Base-by-base conservation (phyloP, 441 rosid species). In the Dalechampia spathulata region DNA sequence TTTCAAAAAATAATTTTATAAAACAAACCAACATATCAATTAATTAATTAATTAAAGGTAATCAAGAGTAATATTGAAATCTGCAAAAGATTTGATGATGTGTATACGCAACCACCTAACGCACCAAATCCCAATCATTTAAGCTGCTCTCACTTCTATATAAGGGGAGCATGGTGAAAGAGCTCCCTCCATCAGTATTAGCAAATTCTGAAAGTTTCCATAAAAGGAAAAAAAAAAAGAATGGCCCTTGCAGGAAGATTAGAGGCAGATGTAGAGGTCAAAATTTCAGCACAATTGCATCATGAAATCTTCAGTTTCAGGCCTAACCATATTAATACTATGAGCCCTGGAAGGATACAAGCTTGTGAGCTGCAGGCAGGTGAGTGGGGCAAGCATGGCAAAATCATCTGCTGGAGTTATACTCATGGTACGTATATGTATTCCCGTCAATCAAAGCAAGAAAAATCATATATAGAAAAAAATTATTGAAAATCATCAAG, bases 301-400 rank as follows among this genome's bases (percentile, higher is more conserved):
- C 73, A 70, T 45, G 72, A 66, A 0, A 48, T 72, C 28, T 57
- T 57, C 39, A 54, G 71, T 28, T 38, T 28, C 57, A 61, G 69
- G n/a, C 86, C 77, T n/a, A 70, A 71, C 65, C 75, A 68, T 14
- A 26, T 72, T 7, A n/a, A 70, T 17, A 67, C 38, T 30, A 50
- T 57, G 37, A 36, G 39, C 37, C 72, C 79, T 22, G 43, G 23
- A 0, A 63, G 65, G 23, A 7, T 77, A 7, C 63, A 52, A 7
- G 45, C 61, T 6, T 36, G 47, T 40, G 62, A 72, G 2, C 28
- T 77, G 5, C 77, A 63, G 34, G 63, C 66, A n/a, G 80, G 82
- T 7, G 63, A 77, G 4, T 80, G 70, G 69, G 78, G 80, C 3
- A 61, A 21, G 6, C 23, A 9, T 9, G 78, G 77, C 17, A 19